A percentile compares a stretch with the other conserved stretches of the same genome.
phyloP scores from a whole-genome alignment of 345 rosid genomes.

The Anacardium occidentale region DNA sequence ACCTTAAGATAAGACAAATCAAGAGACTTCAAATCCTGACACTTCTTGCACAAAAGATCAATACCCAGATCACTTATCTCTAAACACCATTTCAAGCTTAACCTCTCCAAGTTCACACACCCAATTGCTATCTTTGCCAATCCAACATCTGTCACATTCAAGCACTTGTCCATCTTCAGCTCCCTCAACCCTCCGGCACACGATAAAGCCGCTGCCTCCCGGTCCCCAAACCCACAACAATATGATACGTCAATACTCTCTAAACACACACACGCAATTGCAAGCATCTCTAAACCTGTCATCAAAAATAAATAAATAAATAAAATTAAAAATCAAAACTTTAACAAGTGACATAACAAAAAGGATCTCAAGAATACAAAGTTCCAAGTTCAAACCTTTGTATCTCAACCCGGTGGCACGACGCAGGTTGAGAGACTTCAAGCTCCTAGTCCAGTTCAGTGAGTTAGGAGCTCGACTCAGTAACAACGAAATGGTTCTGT shows the following conservation, averaged over 20 bases:
- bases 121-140: conserved; percentile 75
- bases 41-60: conserved; percentile 83
- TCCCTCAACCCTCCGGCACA: conserved; percentile 55
- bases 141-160: conserved; percentile 80
- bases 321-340: background rate
- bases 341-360: no score
- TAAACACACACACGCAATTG: conserved; percentile 50
- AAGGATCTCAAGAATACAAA: no score
- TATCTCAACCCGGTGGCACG: conserved; percentile 62
- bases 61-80: conserved; percentile 80
- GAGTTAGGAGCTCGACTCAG: conserved; percentile 19
- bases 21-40: conserved; percentile 54
- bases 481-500: conserved; percentile 46
- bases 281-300: conserved; percentile 57
- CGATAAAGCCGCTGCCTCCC: conserved; percentile 89
- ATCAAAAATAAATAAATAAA: background rate
- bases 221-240: conserved; percentile 66
- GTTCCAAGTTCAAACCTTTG: conserved; percentile 36
- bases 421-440: conserved; percentile 56
- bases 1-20: conserved; percentile 92
- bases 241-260: conserved; percentile 77
- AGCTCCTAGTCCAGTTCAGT: conserved; percentile 34
- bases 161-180: conserved; percentile 78
- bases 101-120: conserved; percentile 56
- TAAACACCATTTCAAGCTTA: conserved; percentile 96